Evolutionary conservation across 306 rosid genomes (phyloP), one percentile per base, ranked within the genome.

Genomic region (Gastrolobium villosum): DNA sequence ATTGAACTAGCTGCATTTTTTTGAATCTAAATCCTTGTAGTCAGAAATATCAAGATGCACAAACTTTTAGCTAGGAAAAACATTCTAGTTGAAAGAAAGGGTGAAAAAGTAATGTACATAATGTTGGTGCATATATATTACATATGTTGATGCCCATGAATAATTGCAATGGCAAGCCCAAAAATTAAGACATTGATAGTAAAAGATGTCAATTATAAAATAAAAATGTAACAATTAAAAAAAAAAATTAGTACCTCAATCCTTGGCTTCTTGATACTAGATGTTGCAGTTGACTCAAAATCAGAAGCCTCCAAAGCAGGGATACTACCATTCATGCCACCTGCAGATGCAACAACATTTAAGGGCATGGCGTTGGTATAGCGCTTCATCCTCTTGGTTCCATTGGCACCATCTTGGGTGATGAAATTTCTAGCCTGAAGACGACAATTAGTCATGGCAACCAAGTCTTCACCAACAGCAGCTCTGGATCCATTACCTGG

Each of bases 401-500:
- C 99, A 78, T 81, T 93, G 49, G 83, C 70, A 72, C 92, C 94
- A 90, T 96, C 99, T 65, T 90, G 98, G 40, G 88, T 83, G 74
- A 87, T 84, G 65, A 86, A 85, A 77, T 88, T 96, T 85, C 96
- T 91, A 46, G 95, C 98, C 81, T 93, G 99, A 60, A 93, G 88
- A 48, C 98, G 99, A 74, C 99, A 96, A 56, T 91, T 93, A 57
- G 99, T 96, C 99, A 96, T 88, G 77, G 98, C 96, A 78, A 91
- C 99, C 83, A 96, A 78, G 84, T 96, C 97, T 87, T 96, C 99
- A 52, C 98, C 98, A 81, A 96, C 96, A 37, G 98, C 99, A 59
- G 96, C 98, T 90, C 98, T 90, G 66, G 99, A 96, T 79, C 99
- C 99, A 84, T 93, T 96, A 6, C 97, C 97, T 4, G 99, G 99